Percentiles rank a stretch among this genome's conserved stretches.
phyloP scores from a whole-genome alignment of 257 asterid species.

The Solanum piurae region DNA sequence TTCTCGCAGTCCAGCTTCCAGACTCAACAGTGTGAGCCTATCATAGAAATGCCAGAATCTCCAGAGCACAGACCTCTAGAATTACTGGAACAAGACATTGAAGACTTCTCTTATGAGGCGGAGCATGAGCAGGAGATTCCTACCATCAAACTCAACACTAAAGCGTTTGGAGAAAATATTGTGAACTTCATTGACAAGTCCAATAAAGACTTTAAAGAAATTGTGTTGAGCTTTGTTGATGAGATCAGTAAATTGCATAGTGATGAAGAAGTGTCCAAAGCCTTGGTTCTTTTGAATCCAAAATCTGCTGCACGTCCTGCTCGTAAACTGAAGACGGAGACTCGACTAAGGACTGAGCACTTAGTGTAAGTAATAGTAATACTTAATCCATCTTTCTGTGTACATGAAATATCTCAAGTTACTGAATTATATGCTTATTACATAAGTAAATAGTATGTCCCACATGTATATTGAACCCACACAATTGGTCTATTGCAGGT shows the following conservation, averaged over 20 bases:
- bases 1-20: neutral
- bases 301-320: conserved; percentile 5
- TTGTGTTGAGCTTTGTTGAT: neutral
- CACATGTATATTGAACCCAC: neutral
- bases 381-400: neutral
- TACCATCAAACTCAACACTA: conserved; percentile 11
- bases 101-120: conserved; percentile 14
- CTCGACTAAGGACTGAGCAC: conserved; percentile 29
- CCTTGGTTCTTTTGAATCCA: conserved; percentile 12
- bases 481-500: conserved; percentile 23
- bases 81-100: conserved; percentile 17
- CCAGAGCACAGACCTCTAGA: conserved; percentile 19
- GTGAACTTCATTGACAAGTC: neutral
- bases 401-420: neutral
- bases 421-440: neutral
- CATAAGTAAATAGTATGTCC: neutral
- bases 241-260: neutral
- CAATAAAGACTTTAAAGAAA: conserved; percentile 5
- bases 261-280: conserved; percentile 12
- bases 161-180: conserved; percentile 1
- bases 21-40: conserved; percentile 19
- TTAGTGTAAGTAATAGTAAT: conserved; percentile 27
- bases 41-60: conserved; percentile 42
- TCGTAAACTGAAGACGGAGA: conserved; percentile 10
- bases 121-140: conserved; percentile 28